Evolutionary conservation across 306 rosid genomes (phyloP).

Genomic region (Prunus salicina): DNA sequence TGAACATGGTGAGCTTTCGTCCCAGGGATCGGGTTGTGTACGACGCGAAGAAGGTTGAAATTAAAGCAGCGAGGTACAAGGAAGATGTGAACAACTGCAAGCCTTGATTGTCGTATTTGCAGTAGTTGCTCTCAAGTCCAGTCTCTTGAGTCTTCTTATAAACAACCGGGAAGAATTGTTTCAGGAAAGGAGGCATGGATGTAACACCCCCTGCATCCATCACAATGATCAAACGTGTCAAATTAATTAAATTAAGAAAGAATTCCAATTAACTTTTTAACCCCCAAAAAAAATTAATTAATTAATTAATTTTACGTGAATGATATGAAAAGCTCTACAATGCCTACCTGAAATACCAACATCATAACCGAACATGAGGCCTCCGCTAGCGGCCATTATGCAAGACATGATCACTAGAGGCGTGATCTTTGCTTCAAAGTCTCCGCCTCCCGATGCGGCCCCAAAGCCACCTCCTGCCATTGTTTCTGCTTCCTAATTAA

Average conservation of each 20-base stretch:
- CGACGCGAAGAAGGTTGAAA: constrained; percentile 24
- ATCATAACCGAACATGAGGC: constrained; percentile 70
- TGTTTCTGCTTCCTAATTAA: not conserved
- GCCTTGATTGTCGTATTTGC: constrained; percentile 24
- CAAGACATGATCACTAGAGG: constrained; percentile 39
- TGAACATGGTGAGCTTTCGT: constrained; percentile 5
- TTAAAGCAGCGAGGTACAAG: constrained; percentile 27
- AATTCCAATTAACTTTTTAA: not conserved
- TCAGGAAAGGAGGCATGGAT: constrained; percentile 29
- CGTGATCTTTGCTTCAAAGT: constrained; percentile 47
- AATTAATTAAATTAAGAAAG: too few relatives aligned
- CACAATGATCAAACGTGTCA: too few relatives aligned
- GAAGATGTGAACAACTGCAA: constrained; percentile 32
- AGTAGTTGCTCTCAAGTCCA: constrained; percentile 24
- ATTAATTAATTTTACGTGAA: too few relatives aligned
- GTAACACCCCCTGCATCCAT: constrained; percentile 27
- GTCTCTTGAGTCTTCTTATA: constrained; percentile 19
- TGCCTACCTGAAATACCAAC: constrained; percentile 53
- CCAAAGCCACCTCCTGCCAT: constrained; percentile 36
- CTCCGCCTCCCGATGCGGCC: not conserved
- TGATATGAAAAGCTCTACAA: too few relatives aligned
- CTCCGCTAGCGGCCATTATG: constrained; percentile 53
- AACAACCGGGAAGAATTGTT: constrained; percentile 24
- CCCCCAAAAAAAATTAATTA: not conserved
- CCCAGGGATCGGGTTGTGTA: constrained; percentile 22